phyloP scores from a whole-genome alignment of 331 rosid species.

The Prunus yedoensis region DNA sequence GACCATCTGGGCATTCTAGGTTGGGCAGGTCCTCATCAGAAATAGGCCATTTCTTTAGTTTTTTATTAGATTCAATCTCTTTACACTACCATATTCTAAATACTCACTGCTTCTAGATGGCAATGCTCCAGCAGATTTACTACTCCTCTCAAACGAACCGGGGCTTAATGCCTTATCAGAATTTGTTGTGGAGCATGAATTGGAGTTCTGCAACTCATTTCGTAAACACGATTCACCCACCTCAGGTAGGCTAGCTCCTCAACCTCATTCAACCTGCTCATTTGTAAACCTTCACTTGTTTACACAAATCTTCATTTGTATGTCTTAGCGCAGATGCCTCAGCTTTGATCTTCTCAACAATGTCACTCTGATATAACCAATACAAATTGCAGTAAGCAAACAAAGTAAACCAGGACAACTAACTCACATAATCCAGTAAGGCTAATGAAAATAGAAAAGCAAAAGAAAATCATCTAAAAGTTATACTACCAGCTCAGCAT shows the following conservation, averaged over 20 bases:
- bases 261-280: slow-evolving; percentile 90
- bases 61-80: slow-evolving; percentile 61
- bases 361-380: slow-evolving; percentile 58
- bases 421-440: not conserved
- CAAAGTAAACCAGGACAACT: not conserved
- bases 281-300: slow-evolving; percentile 97
- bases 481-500: not conserved
- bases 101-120: slow-evolving; percentile 51
- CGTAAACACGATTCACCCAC: slow-evolving; percentile 94
- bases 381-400: not conserved
- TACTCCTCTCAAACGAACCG: no score
- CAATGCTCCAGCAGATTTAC: slow-evolving; percentile 48
- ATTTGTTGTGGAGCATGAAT: slow-evolving; percentile 52
- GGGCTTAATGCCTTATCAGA: slow-evolving; percentile 67
- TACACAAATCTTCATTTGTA: slow-evolving; percentile 85
- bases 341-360: slow-evolving; percentile 77
- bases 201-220: slow-evolving; percentile 78
- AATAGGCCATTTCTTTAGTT: slow-evolving; percentile 82
- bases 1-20: slow-evolving; percentile 54
- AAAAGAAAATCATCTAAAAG: not conserved
- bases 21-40: slow-evolving; percentile 55
- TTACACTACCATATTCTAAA: slow-evolving; percentile 43
- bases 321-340: slow-evolving; percentile 81
- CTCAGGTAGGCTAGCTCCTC: slow-evolving; percentile 99
- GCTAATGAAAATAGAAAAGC: not conserved